Base-by-base conservation (phyloP, 2,329 filamentous ascomycete genomes). In the Colletotrichum magnum region DNA sequence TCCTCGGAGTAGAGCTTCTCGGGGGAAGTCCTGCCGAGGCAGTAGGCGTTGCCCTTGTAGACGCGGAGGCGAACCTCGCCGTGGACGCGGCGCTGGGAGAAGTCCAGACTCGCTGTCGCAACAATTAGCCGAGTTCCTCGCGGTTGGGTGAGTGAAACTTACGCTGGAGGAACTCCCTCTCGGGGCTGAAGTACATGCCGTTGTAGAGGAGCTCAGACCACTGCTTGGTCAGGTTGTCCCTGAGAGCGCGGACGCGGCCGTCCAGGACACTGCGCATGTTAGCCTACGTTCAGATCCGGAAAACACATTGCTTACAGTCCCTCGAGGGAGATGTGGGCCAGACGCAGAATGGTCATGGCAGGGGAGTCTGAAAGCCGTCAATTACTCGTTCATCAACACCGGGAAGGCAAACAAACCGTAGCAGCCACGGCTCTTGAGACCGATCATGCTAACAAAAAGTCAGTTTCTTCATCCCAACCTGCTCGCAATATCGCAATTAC, bases 171-270 rank as follows among this genome's bases (percentile, higher is more conserved):
- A 71, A 69, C 1, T 51, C 60, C n/a, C 62, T 39, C 68, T 72
- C 68, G 39, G 85, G 87, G 26, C 82, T 86, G 77, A 89, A 89
- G 74, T 80, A 80, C 77, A 88, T 83, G 72, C 86, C 85, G 75
- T 86, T 86, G 81, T 87, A 72, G n/a, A 71, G 59, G 12, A 73
- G 66, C 54, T 70, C 54, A 4, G 67, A 57, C 66, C 69, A 71
- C 26, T 80, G 77, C 36, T 81, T 86, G 70, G 86, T 79, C 73
- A 88, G 85, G 73, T 86, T 83, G 76, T 88, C 86, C 64, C 87
- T 83, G 45, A 89, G 80, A 53, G 81, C 79, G 70, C 86, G 84
- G 21, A 89, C 84, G 72, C 86, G 82, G 58, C 83, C 80, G 75
- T 89, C 87, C 80, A 89, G 82, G 72, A 86, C 84, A 21, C 67